Base-by-base conservation (phyloP, 1,284 basidiomycete species). In the Grifola frondosa region DNA sequence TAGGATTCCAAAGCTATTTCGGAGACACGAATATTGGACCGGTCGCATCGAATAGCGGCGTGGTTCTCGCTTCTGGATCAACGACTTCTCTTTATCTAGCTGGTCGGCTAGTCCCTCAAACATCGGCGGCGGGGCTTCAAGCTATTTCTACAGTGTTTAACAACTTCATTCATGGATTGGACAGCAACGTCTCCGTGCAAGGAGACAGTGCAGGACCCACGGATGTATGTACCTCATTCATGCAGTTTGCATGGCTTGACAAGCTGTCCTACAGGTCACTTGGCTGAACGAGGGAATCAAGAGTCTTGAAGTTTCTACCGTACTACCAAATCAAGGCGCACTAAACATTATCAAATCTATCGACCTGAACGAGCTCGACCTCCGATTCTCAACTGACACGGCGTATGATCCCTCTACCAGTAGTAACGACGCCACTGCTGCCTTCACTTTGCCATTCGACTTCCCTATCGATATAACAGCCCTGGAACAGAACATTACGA, bases 201-300 rank as follows among this genome's bases (percentile, higher is more conserved):
- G 87, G 88, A 30, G 70, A 75, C 30, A 76, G 74, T 46, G 86
- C 83, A 5, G 84, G 84, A 12, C 74, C 84, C 0, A 68, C 70
- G 43, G 75, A 78, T 53, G 81, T 84, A 17, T 6, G 50, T 35
- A 2, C 3, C 6, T 7, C 10, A 4, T n/a, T 24, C 23, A 52
- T 36, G 72, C 54, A 12, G 9, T 35, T 23, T 25, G 22, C n/a
- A 4, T 23, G 13, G 21, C 15, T 36, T 30, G 19, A 31, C 31
- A 33, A 17, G n/a, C 21, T 30, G 15, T 47, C 10, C 30, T 31
- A 19, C 23, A 82, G 80, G 81, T 84, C 12, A 75, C 76, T 2
- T 91, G 88, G 87, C 68, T 91, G 20, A 88, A 88, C 59, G 76
- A 84, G 35, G 88, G 79, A 22, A 88, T 91, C 61, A 80, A 81